Evolutionary conservation across 495 filamentous ascomycete genomes (phyloP).

Genomic region (Tuber aestivum): DNA sequence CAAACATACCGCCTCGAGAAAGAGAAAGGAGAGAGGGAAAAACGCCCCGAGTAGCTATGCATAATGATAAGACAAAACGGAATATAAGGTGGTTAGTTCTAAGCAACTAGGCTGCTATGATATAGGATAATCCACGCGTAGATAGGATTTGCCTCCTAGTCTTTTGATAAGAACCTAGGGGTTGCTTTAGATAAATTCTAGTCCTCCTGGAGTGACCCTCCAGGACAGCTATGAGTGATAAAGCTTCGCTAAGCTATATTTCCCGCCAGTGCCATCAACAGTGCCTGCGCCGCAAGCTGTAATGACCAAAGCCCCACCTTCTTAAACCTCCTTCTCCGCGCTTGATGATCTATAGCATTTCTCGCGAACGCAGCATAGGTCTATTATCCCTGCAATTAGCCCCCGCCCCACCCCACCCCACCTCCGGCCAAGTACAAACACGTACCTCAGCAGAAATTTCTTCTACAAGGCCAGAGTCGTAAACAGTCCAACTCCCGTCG

Average conservation of each 20-base stretch:
- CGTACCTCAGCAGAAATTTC: conserved; percentile 80
- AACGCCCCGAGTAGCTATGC: neutral
- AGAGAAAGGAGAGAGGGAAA: neutral
- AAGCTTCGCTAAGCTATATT: conserved; percentile 55
- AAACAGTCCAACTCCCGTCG: conserved; percentile 92
- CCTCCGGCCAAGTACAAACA: conserved; percentile 8
- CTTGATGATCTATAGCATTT: conserved; percentile 79
- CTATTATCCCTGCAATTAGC: conserved; percentile 43
- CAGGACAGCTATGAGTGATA: neutral
- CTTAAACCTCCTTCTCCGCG: conserved; percentile 76
- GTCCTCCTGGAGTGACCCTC: neutral
- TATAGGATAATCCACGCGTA: conserved; percentile 42
- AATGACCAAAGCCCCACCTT: conserved; percentile 96
- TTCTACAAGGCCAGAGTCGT: conserved; percentile 89
- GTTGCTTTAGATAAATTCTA: neutral
- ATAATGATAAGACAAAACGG: neutral
- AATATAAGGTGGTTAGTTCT: neutral
- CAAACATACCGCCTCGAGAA: neutral
- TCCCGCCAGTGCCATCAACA: conserved; percentile 91
- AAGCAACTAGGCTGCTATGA: conserved; percentile 29
- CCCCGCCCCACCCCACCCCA: neutral
- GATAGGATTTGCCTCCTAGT: conserved; percentile 14
- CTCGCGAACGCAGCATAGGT: conserved; percentile 87
- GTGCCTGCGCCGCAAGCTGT: conserved; percentile 81
- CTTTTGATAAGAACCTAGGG: conserved; percentile 10